Percentiles rank a stretch among this genome's conserved stretches.
Conservation (phyloP, 768 basidiomycete genomes). For the Kwoniella heveanensis region DNA sequence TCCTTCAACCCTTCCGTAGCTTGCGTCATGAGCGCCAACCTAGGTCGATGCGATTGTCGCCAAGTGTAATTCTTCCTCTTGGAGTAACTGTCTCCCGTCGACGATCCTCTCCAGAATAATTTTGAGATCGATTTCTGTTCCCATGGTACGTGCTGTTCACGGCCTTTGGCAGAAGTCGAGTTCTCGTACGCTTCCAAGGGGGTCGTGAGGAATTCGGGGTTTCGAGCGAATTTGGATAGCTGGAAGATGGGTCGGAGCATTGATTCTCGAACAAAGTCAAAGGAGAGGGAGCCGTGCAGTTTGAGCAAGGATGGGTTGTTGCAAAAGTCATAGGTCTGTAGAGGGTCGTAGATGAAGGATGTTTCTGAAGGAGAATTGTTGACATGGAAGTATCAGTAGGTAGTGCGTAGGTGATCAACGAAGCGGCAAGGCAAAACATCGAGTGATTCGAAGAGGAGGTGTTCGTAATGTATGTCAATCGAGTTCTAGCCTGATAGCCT, state of each 20-base stretch:
- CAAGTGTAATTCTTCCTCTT: conserved; percentile 52
- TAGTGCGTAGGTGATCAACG: too few relatives aligned
- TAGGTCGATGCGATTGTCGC: conserved; percentile 53
- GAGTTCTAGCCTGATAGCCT: not conserved
- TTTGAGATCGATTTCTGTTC: conserved; percentile 54
- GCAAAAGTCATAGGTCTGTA: conserved; percentile 47
- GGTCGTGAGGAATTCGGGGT: conserved; percentile 51
- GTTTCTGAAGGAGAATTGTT: too few relatives aligned
- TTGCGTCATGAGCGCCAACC: conserved; percentile 55
- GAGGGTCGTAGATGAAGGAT: conserved; percentile 49
- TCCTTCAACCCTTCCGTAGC: conserved; percentile 42
- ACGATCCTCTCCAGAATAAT: conserved; percentile 57
- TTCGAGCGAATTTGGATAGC: conserved; percentile 48
- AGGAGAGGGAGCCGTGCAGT: conserved; percentile 49
- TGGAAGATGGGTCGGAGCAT: conserved; percentile 52
- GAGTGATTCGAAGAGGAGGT: too few relatives aligned
- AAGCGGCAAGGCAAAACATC: too few relatives aligned
- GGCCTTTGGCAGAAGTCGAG: conserved; percentile 30
- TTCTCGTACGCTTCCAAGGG: conserved; percentile 52
- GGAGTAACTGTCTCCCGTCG: conserved; percentile 52
- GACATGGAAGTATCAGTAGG: too few relatives aligned
- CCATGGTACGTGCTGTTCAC: conserved; percentile 50
- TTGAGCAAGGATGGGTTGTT: conserved; percentile 39
- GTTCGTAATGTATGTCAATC: too few relatives aligned
- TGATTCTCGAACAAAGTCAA: conserved; percentile 44